These are phyloP conservation scores for Spathaspora passalidarum DNA, from an alignment of 805 yeast genomes.

Conservation along the genomic window DNA sequence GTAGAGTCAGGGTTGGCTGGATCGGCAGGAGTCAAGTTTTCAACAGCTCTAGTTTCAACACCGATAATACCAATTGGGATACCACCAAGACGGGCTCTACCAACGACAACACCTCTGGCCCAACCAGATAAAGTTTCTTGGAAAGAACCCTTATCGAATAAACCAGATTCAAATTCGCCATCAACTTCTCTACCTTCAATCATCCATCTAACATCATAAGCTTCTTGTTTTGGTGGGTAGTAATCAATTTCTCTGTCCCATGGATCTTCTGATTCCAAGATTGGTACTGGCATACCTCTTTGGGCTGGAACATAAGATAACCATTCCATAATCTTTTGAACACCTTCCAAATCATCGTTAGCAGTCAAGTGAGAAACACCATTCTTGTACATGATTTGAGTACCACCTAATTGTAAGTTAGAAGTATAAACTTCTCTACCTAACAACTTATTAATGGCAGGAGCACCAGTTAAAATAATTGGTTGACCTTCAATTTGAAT, in stretches of 20 bases:
- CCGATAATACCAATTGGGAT: conserved; percentile 98
- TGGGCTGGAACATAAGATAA: conserved; percentile 90
- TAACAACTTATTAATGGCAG: conserved; percentile 92
- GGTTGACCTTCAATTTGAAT: conserved; percentile 99
- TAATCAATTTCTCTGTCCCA: conserved; percentile 95
- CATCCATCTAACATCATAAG: conserved; percentile 93
- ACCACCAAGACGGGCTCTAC: conserved; percentile 98
- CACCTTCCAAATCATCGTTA: conserved; percentile 95
- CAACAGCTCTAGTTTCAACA: conserved; percentile 88
- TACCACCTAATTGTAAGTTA: conserved; percentile 97
- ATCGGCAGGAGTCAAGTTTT: conserved; percentile 92
- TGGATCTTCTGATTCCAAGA: conserved; percentile 71
- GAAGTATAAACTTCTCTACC: conserved; percentile 98
- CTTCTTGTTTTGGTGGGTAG: conserved; percentile 65
- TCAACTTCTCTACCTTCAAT: conserved; percentile 78
- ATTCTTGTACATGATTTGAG: conserved; percentile 96
- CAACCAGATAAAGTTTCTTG: conserved; percentile 96
- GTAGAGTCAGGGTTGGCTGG: conserved; percentile 97
- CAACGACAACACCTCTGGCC: conserved; percentile 98
- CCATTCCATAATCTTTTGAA: conserved; percentile 92
- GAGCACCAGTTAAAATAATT: conserved; percentile 97
- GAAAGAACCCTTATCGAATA: conserved; percentile 91
- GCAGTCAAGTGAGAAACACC: conserved; percentile 99
- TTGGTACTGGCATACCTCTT: conserved; percentile 88
- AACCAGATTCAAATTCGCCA: conserved; percentile 77